Conservation (phyloP, 2,329 filamentous ascomycete species). For the Amesomyces nigricolor region DNA sequence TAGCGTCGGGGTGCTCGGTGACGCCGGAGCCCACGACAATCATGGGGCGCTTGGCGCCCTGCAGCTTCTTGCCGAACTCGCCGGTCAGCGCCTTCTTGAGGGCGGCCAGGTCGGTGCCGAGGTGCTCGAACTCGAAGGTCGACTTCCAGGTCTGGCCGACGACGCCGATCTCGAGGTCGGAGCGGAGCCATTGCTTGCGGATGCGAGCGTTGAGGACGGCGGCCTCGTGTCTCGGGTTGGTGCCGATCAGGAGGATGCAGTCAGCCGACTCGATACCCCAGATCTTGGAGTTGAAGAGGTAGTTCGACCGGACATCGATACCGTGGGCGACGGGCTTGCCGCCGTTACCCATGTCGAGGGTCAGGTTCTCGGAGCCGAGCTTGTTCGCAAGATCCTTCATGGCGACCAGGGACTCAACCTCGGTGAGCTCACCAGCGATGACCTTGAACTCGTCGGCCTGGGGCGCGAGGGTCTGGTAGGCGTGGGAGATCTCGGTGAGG, state of each 20-base stretch:
- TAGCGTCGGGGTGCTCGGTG: conserved; percentile 84
- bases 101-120: conserved; percentile 71
- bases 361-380: conserved; percentile 92
- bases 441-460: conserved; percentile 95
- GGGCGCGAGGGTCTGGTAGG: conserved; percentile 71
- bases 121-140: conserved; percentile 91
- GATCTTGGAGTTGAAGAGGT: conserved; percentile 94
- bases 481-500: conserved; percentile 76
- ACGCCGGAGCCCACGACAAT: conserved; percentile 92
- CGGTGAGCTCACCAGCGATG: conserved; percentile 82
- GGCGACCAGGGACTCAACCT: conserved; percentile 89
- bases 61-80: conserved; percentile 87
- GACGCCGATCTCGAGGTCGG: conserved; percentile 86
- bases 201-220: conserved; percentile 94
- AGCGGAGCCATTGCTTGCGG: conserved; percentile 94
- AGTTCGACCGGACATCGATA: conserved; percentile 89
- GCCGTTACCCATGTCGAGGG: conserved; percentile 82
- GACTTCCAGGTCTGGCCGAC: conserved; percentile 89
- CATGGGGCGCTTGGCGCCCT: conserved; percentile 85
- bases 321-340: conserved; percentile 83
- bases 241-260: conserved; percentile 84
- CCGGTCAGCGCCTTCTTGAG: conserved; percentile 83
- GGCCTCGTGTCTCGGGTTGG: conserved; percentile 92
- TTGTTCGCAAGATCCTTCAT: conserved; percentile 97
- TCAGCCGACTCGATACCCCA: conserved; percentile 92